Evolutionary conservation across 768 basidiomycete species (phyloP).

Genomic region (Hericium erinaceus): DNA sequence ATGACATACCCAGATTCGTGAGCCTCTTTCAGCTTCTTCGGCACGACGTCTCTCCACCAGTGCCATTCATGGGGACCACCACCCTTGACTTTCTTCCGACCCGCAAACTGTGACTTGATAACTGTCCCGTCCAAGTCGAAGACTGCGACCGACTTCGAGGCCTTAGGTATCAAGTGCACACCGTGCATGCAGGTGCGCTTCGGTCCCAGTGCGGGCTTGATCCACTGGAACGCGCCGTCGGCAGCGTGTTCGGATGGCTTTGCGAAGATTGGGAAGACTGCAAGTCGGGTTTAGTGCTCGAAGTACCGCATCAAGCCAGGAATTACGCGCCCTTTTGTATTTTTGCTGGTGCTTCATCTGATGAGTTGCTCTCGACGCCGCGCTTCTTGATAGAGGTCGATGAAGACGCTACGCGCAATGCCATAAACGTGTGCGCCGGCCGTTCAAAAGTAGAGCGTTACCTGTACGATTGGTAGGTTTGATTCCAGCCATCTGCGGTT

Average conservation of each 20-base stretch:
- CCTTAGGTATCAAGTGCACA: constrained; percentile 29
- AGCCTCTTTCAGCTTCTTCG: constrained; percentile 49
- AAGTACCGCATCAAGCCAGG: too few species aligned
- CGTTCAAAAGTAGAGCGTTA: too few species aligned
- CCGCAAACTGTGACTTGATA: constrained; percentile 35
- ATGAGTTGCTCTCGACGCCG: too few species aligned
- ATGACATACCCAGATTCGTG: constrained; percentile 48
- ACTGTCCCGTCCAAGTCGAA: constrained; percentile 88
- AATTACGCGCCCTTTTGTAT: too few species aligned
- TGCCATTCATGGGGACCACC: constrained; percentile 43
- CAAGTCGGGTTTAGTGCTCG: neutral
- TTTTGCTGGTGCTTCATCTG: too few species aligned
- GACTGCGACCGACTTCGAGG: constrained; percentile 53
- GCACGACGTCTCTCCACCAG: constrained; percentile 69
- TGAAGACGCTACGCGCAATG: too few species aligned
- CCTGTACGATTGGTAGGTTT: too few species aligned
- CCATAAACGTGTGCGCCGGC: too few species aligned
- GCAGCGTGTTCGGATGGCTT: neutral
- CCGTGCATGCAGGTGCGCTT: constrained; percentile 29
- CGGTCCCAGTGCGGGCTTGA: constrained; percentile 22
- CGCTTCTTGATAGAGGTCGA: too few species aligned
- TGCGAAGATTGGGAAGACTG: neutral
- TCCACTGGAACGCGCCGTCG: constrained; percentile 19
- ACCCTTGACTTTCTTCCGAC: constrained; percentile 17
- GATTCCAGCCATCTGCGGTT: too few species aligned